Percentiles rank a stretch among this genome's conserved stretches.
phyloP scores from a whole-genome alignment of 345 rosid genomes.

The Crucihimalaya himalaica region DNA sequence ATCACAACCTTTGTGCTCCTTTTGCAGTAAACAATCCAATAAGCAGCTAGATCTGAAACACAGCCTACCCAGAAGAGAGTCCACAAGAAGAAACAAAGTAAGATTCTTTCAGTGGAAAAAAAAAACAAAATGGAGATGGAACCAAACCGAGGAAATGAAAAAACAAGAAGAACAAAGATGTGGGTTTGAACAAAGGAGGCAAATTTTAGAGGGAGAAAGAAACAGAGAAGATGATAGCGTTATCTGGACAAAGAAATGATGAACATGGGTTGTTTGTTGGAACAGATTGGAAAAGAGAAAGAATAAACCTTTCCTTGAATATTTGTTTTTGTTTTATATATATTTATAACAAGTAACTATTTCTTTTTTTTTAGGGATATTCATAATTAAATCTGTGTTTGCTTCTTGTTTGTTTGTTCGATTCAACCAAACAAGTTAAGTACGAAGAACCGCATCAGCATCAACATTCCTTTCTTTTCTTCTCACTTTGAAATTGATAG shows the following conservation, averaged over 20 bases:
- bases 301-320: slow-evolving; percentile 12
- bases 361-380: neutral
- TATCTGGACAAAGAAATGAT: slow-evolving; percentile 42
- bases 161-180: slow-evolving; percentile 19
- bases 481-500: slow-evolving; percentile 8
- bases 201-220: slow-evolving; percentile 7
- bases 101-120: slow-evolving; percentile 5
- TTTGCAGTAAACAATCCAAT: slow-evolving; percentile 13
- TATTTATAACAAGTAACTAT: neutral
- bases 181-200: slow-evolving; percentile 23
- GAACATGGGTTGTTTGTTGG: slow-evolving; percentile 62
- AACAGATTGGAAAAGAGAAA: slow-evolving; percentile 46
- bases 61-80: slow-evolving; percentile 19
- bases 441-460: slow-evolving; percentile 24
- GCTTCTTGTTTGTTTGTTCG: slow-evolving; percentile 19
- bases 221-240: slow-evolving; percentile 38
- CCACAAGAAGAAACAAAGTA: slow-evolving; percentile 32
- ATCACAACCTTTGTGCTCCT: neutral
- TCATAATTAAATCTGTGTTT: slow-evolving; percentile 16
- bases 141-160: neutral
- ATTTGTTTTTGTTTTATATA: neutral
- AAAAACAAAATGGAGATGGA: slow-evolving; percentile 3
- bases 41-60: slow-evolving; percentile 33
- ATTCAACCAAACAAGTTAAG: slow-evolving; percentile 15
- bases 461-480: neutral